Evolutionary conservation across 805 yeast genomes (phyloP), one percentile per base, ranked within the genome.

Genomic region (Saturnispora silvae): DNA sequence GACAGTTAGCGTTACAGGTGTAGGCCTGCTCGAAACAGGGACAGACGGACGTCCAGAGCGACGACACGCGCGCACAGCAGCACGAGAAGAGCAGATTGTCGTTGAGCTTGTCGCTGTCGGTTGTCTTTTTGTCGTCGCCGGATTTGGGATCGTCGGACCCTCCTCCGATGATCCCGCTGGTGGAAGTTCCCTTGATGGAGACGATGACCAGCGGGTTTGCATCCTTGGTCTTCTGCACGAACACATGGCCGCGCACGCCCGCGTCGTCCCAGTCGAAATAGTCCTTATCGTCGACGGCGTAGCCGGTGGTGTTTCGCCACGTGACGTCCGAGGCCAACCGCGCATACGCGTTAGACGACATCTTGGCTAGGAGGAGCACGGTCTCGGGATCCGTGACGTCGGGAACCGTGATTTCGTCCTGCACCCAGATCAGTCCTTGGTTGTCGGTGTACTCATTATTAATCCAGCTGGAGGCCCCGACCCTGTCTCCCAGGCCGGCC

Each of bases 1-100:
- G 60, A 53, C 98, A 92, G 41, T 70, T 70, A 57, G 85, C 92
- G 57, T 86, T 79, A 59, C 98, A 92, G 0, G 89, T 82, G 56
- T 83, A 84, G 0, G 94, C 72, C 36, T 72, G 74, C 43, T 76
- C 72, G 52, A 80, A 89, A 54, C 98, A 92, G 56, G 86, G 96
- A 60, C 98, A 92, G 1, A 86, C 97, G 0, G 96, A 81, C 6
- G 80, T 75, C 98, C 97, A 92, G 58, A 84, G 59, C 46, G 85
- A 86, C 27, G 92, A 74, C 1, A 89, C 80, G 27, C 96, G 68
- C 0, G 95, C 97, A 61, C 98, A 92, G 56, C 98, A 92, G 57
- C 98, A 92, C 9, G 94, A 82, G 54, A 92, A 92, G 25, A 92
- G 60, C 40, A 89, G 53, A 51, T 92, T 92, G 55, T 92, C 97